Evolutionary conservation across 2,329 filamentous ascomycete species (phyloP), one percentile per base, ranked within the genome.

Genomic region (Sphaceloma murrayae): DNA sequence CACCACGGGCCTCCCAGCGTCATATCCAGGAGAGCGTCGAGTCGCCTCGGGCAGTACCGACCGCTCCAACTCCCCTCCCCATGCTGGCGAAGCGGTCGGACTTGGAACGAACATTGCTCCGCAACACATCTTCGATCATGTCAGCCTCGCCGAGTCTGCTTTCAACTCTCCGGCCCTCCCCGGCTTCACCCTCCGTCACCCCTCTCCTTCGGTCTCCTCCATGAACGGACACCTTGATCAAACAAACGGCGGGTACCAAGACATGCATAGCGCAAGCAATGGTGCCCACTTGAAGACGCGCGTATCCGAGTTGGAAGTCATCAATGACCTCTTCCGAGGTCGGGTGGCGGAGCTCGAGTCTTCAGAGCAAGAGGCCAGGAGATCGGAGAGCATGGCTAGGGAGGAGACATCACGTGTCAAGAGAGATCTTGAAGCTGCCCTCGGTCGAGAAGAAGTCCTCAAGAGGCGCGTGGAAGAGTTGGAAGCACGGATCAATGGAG

Each of bases 201-300:
- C 72, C 5, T 82, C 78, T 1, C 78, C 79, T 3, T 69, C 75
- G 60, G 62, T 70, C 50, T 66, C 79, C 56, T 65, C 78, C 56
- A 54, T 74, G 47, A 74, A 77, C 50, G 68, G 67, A 40, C 73
- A 78, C 51, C 68, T 80, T 46, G 84, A 88, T 47, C 70, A 77
- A 3, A 77, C 83, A 1, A 82, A 86, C 58, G 30, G 30, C n/a
- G 82, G 80, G 2, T 86, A 85, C 60, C 85, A 94, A 58, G 80
- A 84, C 49, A 74, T 94, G 17, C 8, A 16, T 18, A 17, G 8
- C 31, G 69, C 86, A 43, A 80, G 82, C 1, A 77, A 81, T 49
- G 94, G 94, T 61, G 84, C 84, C 4, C 82, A 80, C 40, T 72
- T 96, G n/a, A 94, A 93, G 67, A 98, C 91, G 0, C 80, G 91